Base-by-base conservation (phyloP, 163 green algal species). In the Chlorella variabilis region DNA sequence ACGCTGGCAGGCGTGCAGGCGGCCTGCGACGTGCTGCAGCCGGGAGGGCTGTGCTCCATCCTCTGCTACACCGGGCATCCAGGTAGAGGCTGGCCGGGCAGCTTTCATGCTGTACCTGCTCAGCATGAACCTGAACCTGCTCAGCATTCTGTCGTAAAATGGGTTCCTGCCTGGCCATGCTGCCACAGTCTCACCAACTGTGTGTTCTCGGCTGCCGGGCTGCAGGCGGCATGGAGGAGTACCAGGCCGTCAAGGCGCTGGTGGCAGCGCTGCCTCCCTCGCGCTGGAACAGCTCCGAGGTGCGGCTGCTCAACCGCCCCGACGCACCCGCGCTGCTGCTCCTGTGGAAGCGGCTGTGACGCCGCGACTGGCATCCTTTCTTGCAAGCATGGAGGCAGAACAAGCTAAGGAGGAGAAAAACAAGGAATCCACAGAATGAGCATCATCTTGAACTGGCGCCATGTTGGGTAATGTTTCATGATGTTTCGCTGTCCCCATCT, bases 41-140 rank as follows among this genome's bases (percentile, higher is more conserved):
- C 83, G 0, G 87, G 88, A 6, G 92, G 92, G 5, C 29, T 93
- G 13, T 61, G 92, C 27, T 86, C 61, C 62, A 78, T 94, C 17
- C 42, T 95, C 25, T 77, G 49, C n/a, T 95, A 95, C 82, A 88
- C 80, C 1, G 86, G 87, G 1, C 92, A 95, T 51, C 83, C 90
- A 74, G 92, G 92, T 67, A 51, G 48, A 33, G 54, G 6, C 18
- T 63, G 18, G 54, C 18, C 54, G 23, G 54, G 54, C 23, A 29
- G 54, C 23, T 63, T 54, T 11, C 45, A 54, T 54, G 45, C 45
- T 54, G 45, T 54, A n/a, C n/a, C n/a, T n/a, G n/a, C n/a, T n/a
- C n/a, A n/a, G n/a, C n/a, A n/a, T 54, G 45, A 54, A 11, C 45
- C 45, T 54, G 45, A 54, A 15, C 45, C 15, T 54, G 45, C 45